Evolutionary conservation across 2,329 filamentous ascomycete genomes (phyloP), one percentile per base, ranked within the genome.

Genomic region (Ciborinia camelliae): DNA sequence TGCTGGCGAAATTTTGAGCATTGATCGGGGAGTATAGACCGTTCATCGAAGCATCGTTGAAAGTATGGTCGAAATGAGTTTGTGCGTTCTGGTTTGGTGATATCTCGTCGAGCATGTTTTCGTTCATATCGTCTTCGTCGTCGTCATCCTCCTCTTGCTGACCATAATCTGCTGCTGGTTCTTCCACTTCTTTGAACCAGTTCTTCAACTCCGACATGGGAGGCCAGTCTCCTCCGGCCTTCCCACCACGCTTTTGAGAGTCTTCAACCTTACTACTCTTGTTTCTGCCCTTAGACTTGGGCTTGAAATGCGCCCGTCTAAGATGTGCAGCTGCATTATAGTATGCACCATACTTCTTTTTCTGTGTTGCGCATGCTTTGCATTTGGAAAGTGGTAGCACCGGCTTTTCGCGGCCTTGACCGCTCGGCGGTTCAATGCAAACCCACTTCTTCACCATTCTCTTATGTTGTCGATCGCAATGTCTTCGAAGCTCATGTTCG

Each of bases 271-370:
- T 79, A 66, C 68, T 74, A 35, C 66, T 73, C 45, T 74, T 74
- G 45, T 71, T 73, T 71, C 80, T 80, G 43, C 77, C 78, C 18
- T 83, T 79, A 9, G 78, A 73, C 76, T 84, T 85, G 61, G 81
- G 88, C 73, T 90, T 90, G 81, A 97, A 98, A 75, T 98, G 94
- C 0, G 90, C 89, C 58, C 94, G 87, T 50, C 93, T 85, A 10
- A 98, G 83, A 75, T 98, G 94, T 0, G 92, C 94, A 0, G 92
- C 92, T 0, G 93, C 94, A 72, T 98, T 98, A 79, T 98, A 97
- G 78, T 97, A 95, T 20, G 90, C 91, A 4, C 90, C 90, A 71
- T 98, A 98, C 65, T 85, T 84, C 80, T 97, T 97, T 80, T 97
- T 97, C 63, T 83, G 79, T 52, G 83, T 83, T 57, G 82, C 84